phyloP scores from a whole-genome alignment of 2,329 filamentous ascomycete genomes.

The Coniochaeta prunicola region DNA sequence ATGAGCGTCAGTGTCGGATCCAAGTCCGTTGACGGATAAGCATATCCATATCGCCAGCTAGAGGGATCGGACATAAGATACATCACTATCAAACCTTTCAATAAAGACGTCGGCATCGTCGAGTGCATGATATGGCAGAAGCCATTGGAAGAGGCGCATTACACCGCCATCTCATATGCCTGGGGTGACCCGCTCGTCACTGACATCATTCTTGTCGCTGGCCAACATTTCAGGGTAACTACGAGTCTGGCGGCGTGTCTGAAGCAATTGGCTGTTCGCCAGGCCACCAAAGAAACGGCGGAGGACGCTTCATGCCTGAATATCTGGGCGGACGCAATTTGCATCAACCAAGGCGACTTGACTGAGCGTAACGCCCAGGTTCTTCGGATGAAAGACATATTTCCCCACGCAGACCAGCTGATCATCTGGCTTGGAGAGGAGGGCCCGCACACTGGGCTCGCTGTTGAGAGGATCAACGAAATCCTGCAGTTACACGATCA shows the following conservation, averaged over 20 bases:
- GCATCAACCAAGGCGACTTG: slow-evolving; percentile 3
- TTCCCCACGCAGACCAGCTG: slow-evolving; percentile 10
- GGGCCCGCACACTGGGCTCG: background rate
- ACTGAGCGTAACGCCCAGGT: slow-evolving; percentile 10
- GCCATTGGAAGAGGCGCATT: background rate
- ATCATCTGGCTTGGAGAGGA: slow-evolving; percentile 10
- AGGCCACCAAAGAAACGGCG: background rate
- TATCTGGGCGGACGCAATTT: slow-evolving; percentile 4
- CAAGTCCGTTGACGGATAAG: background rate
- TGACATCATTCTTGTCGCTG: background rate
- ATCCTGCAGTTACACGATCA: background rate
- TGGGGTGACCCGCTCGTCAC: slow-evolving; percentile 1
- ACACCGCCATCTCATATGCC: background rate
- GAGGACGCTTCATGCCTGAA: background rate
- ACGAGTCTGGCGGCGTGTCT: background rate
- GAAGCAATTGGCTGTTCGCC: background rate
- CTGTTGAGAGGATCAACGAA: background rate
- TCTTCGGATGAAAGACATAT: slow-evolving; percentile 17
- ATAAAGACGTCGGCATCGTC: background rate
- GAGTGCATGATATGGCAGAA: background rate
- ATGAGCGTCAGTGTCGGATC: background rate
- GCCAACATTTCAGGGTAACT: background rate
- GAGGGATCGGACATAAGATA: background rate
- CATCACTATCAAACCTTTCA: background rate
- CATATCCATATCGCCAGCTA: background rate